Base-by-base conservation (phyloP, 805 yeast genomes). In the Maudiozyma barnettii region DNA sequence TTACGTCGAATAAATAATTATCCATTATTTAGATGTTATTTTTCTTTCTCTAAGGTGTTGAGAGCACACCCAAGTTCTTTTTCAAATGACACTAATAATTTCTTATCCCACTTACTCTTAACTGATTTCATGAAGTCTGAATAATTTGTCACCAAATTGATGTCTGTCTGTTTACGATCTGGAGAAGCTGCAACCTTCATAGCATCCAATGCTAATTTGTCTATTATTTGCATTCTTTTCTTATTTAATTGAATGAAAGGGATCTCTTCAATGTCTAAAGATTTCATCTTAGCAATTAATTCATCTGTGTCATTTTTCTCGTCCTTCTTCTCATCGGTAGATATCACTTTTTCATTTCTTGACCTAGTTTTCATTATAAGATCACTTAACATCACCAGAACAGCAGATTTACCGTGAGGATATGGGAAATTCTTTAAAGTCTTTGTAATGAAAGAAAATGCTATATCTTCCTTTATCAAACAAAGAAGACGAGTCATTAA, bases 381-480 rank as follows among this genome's bases (percentile, higher is more conserved):
- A 54, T 82, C 87, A 60, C 83, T 87, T 57, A 88, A 72, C 21
- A 87, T 78, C 4, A 82, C 78, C 16, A 87, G 74, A 35, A 79
- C 65, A 3, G 79, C 79, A 21, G 82, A 71, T 54, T 79, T 79
- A 20, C 78, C 76, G 37, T 75, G 74, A 37, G 73, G 78, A 57
- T 73, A 78, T 1, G 93, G 90, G 57, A 91, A 84, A 45, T 75
- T 70, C 26, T 70, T 67, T 44, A 91, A 68, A 0, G 88, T 73
- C 57, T 86, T 88, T 21, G 71, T 58, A 14, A 87, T 67, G 58
- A 84, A 85, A 2, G 69, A 67, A 63, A 78, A 86, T 0, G 84
- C 65, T 12, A 72, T 64, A 1, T 69, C 68, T 49, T 84, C 86
- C 0, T 81, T 76, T 30, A 80, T 63, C 19, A 75, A 59, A 8